Percentiles rank a stretch among this genome's conserved stretches.
Conservation (phyloP, 2,329 filamentous ascomycete species). For the Macroventuria anomochaeta region DNA sequence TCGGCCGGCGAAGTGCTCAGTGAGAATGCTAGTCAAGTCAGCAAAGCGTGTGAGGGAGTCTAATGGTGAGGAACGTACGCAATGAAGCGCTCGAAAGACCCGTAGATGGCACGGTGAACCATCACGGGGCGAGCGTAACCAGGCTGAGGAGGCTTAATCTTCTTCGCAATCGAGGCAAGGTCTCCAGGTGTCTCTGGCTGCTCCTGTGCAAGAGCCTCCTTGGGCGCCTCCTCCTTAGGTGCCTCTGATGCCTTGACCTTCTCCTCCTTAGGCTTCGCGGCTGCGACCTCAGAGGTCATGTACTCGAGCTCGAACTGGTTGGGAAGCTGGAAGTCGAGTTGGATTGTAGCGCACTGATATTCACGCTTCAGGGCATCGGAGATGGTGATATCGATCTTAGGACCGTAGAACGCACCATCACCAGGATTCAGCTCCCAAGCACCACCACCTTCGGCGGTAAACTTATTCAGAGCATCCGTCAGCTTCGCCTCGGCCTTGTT, state of each 20-base stretch:
- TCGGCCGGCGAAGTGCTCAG: conserved; percentile 84
- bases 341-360: conserved; percentile 91
- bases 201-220: conserved; percentile 30
- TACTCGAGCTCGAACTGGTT: conserved; percentile 88
- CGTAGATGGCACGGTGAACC: conserved; percentile 82
- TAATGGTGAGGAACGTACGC: conserved; percentile 51
- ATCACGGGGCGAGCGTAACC: conserved; percentile 81
- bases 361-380: conserved; percentile 84
- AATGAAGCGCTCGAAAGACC: conserved; percentile 72
- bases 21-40: conserved; percentile 63
- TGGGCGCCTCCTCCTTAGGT: conserved; percentile 34
- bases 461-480: conserved; percentile 78
- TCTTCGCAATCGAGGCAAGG: conserved; percentile 29
- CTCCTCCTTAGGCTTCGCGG: conserved; percentile 49
- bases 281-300: conserved; percentile 71
- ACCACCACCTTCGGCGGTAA: conserved; percentile 64
- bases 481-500: conserved; percentile 84
- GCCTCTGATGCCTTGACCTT: conserved; percentile 32
- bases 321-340: conserved; percentile 87
- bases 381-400: conserved; percentile 98
- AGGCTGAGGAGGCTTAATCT: conserved; percentile 37
- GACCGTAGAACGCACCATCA: conserved; percentile 97
- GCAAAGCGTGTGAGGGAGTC: neutral
- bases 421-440: conserved; percentile 92
- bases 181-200: conserved; percentile 24